Evolutionary conservation across 106 monocot species (phyloP).

Genomic region (Dendrobium huoshanense): DNA sequence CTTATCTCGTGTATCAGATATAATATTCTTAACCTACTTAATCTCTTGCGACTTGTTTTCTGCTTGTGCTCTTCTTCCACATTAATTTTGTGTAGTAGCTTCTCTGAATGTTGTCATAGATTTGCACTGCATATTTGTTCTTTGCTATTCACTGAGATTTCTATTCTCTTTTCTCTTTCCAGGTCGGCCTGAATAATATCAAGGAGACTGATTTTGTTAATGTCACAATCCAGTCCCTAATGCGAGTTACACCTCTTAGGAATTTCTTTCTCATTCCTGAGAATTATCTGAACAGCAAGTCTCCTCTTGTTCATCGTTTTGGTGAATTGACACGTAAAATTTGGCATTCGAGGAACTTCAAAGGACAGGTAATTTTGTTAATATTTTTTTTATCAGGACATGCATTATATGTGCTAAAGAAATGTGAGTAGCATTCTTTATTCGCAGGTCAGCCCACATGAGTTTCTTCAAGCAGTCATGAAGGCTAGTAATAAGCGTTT

Average conservation of each 20-base stretch:
- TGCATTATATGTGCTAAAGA: neutral
- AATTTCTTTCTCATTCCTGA: conserved; percentile 97
- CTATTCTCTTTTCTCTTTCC: conserved; percentile 10
- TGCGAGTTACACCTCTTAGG: conserved; percentile 93
- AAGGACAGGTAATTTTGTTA: conserved; percentile 68
- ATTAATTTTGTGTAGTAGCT: neutral
- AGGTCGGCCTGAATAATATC: conserved; percentile 99
- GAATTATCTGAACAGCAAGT: conserved; percentile 85
- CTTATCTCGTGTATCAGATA: neutral
- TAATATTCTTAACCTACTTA: neutral
- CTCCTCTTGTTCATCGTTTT: conserved; percentile 89
- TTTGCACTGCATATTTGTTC: neutral
- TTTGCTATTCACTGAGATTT: conserved; percentile 3
- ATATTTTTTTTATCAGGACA: neutral
- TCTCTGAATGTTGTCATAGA: conserved; percentile 2
- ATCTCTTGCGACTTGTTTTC: conserved; percentile 2
- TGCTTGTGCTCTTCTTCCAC: neutral
- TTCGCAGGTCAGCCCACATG: conserved; percentile 89
- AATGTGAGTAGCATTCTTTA: neutral
- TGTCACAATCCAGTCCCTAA: conserved; percentile 94
- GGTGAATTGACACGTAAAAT: conserved; percentile 92
- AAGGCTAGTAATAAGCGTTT: conserved; percentile 89
- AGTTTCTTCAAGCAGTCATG: conserved; percentile 99
- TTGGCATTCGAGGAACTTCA: conserved; percentile 98
- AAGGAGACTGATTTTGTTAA: conserved; percentile 99